phyloP scores from a whole-genome alignment of 2,329 filamentous ascomycete species.

The Paracamarosporium sp. region DNA sequence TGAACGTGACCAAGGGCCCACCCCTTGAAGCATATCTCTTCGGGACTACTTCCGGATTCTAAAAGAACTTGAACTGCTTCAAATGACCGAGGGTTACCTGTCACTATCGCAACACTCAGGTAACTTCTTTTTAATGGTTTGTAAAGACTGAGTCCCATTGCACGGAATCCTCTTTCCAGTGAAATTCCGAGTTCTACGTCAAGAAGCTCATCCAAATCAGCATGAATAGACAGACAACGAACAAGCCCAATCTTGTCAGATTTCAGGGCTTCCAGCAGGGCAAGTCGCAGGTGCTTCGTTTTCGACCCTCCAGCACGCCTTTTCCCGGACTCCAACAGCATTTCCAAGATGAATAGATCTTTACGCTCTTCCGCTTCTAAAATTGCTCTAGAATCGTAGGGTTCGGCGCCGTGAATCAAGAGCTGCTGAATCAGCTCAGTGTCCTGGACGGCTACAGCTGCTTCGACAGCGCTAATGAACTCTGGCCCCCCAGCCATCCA shows the following conservation, averaged over 20 bases:
- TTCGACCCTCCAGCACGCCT: not conserved
- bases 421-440: not conserved
- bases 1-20: too few relatives aligned
- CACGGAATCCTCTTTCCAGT: not conserved
- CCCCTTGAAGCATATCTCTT: not conserved
- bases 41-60: not conserved
- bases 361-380: not conserved
- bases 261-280: not conserved
- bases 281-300: not conserved
- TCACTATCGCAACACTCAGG: not conserved
- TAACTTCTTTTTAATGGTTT: not conserved
- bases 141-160: too few relatives aligned
- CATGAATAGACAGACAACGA: not conserved
- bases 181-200: not conserved
- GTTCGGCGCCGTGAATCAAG: not conserved
- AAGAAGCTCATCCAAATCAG: not conserved
- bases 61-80: not conserved
- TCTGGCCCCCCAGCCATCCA: too few relatives aligned
- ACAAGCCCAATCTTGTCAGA: not conserved
- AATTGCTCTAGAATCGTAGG: not conserved
- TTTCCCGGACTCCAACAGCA: not conserved
- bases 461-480: conserved; percentile 1
- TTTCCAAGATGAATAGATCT: not conserved
- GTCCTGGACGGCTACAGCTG: not conserved
- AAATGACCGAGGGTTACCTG: not conserved